Evolutionary conservation across 805 yeast genomes (phyloP), one percentile per base, ranked within the genome.

Genomic region (Clavispora phyllophila): DNA sequence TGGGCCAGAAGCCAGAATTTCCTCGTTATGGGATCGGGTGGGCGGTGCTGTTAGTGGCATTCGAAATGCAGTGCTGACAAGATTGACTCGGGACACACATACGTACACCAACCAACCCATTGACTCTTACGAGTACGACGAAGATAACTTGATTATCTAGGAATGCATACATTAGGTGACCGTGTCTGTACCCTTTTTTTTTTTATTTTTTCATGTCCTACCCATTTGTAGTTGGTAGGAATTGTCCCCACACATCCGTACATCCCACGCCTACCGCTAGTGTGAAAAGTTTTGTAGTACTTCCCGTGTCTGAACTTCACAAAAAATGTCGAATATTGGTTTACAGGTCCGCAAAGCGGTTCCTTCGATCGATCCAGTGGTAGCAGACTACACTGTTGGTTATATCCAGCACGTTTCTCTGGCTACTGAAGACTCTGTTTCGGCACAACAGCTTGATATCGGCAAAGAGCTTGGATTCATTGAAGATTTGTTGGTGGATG

Each of bases 361-460:
- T 3, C 90, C 96, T 3, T 72, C 84, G 0, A 75, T 93, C 36
- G 99, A 93, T 56, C 82, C 90, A 1, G 79, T 89, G 9, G 96
- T 93, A 15, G 75, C 83, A 1, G 93, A 89, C 48, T 93, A 93
- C 60, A 95, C 96, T 3, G 83, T 84, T 29, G 99, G 99, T 1
- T 93, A 90, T 55, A 84, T 88, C 42, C 82, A 84, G 45, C 90
- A 89, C 66, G 68, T 93, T 15, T 79, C 88, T n/a, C 72, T 70
- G 39, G 73, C 86, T 15, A 87, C 93, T 0, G 82, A 80, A 50
- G 96, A 89, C 61, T 81, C 89, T 24, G 93, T 87, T n/a, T 69
- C 81, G 22, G 82, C 93, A 31, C 84, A 81, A 53, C 82, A 78
- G 51, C 61, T 89, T 36, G 80, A 86, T 58, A 73, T 89, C 35